Base-by-base conservation (phyloP, 495 filamentous ascomycete genomes). In the Tuber indicum region DNA sequence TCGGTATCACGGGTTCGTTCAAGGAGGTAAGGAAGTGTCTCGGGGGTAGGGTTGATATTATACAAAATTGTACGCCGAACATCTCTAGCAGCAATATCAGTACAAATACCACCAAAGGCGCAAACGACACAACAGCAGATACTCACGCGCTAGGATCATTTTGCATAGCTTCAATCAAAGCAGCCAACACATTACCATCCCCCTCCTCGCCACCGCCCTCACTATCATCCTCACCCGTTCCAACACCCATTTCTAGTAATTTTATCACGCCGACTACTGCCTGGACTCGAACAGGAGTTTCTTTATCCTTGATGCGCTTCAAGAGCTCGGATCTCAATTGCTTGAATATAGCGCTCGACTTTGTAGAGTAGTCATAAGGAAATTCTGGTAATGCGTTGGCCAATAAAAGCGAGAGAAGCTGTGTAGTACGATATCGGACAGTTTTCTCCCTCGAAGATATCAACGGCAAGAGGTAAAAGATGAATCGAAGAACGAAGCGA, bases 1-100 rank as follows among this genome's bases (percentile, higher is more conserved):
- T 99, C 96, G 42, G 93, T 87, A 84, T 99, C 96, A 79, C 96
- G 88, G 36, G 96, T 93, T 75, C 96, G 89, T 84, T 98, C 96
- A 43, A 98, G 88, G 0, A 99, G 89, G 83, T 91, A 98, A 23
- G 93, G 93, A n/a, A 99, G 88, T 2, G 94, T 97, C 8, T 85
- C 86, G 6, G 92, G 90, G 32, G 91, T 87, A 17, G 97, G 91
- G 16, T 94, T 92, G 14, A 99, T 86, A 82, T 97, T 98, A 75
- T 96, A 89, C 45, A 99, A 88, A 23, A 99, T 87, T 16, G 91
- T 93, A 72, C 94, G 91, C 74, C 96, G 88, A 21, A 98, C 96
- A 77, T 99, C 58, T 36, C 58, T 66, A 36, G 58, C 32, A 19
- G 14, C 26, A 19, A 66, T 26, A 66, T 66, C 26, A 66, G 26